Evolutionary conservation across 2,329 filamentous ascomycete species (phyloP), one percentile per base, ranked within the genome.

Genomic region (Talaromyces sp.): DNA sequence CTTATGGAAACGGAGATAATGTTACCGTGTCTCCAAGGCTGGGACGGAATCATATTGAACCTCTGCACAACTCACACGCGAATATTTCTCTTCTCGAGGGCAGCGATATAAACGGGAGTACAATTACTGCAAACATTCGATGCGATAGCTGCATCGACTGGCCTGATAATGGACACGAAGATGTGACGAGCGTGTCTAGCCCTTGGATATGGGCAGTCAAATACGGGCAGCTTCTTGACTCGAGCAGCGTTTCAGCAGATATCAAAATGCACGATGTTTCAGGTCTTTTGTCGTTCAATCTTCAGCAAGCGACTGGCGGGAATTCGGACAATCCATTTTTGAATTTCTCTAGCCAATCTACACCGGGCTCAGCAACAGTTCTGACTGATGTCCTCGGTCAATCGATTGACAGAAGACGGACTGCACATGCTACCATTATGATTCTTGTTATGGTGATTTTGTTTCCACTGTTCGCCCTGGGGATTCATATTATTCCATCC

Each of bases 21-120:
- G 78, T 88, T 27, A 89, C 86, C 0, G 69, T 88, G 58, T 88
- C 85, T 64, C 80, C 85, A 1, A 82, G 87, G 25, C 67, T 71
- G 3, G 84, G 81, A 32, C 73, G 67, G 0, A 78, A 78, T 8
- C 77, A 88, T 65, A 64, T 70, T 39, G 72, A 77, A 75, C 87
- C 87, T 0, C 54, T 72, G 28, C 81, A 83, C 71, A 75, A 72
- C 56, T 67, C 71, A 1, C 73, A 77, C 6, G 75, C 77, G 27
- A 72, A 78, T 33, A 71, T 88, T 25, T 77, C 81, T 39, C 77
- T 89, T 4, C 78, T 89, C 2, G 79, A 74, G 0, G 86, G 86
- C 55, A 88, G 84, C 53, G 86, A 86, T 42, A 75, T 89, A 49
- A 67, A 71, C 27, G 66, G 75, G 55, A 79, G 75, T 59, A 74